Percentiles rank a stretch among this genome's conserved stretches.
These are phyloP conservation scores for Penicillium odoratum DNA, from an alignment of 495 filamentous ascomycete species.

Conservation along the genomic window DNA sequence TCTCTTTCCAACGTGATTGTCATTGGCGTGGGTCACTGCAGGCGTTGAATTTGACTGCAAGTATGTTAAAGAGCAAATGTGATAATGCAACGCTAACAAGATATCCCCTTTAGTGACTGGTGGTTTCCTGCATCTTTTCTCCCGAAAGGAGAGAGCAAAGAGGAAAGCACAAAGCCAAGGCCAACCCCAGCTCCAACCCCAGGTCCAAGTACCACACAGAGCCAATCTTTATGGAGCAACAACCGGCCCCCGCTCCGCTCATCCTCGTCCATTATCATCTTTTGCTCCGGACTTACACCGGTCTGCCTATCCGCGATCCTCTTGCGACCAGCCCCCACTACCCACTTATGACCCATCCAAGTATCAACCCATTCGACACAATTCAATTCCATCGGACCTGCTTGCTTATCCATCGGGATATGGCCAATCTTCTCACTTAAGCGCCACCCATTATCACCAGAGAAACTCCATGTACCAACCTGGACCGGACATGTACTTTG, in stretches of 20 bases:
- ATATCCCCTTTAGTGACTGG: slow-evolving; percentile 22
- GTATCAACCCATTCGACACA: slow-evolving; percentile 28
- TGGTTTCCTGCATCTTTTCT: slow-evolving; percentile 24
- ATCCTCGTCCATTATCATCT: slow-evolving; percentile 31
- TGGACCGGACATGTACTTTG: neutral
- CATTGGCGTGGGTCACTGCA: slow-evolving; percentile 13
- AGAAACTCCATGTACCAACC: slow-evolving; percentile 21
- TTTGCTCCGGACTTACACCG: slow-evolving; percentile 30
- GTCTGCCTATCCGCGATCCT: slow-evolving; percentile 20
- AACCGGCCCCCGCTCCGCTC: slow-evolving; percentile 20
- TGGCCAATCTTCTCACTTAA: slow-evolving; percentile 24
- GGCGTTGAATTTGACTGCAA: slow-evolving; percentile 14
- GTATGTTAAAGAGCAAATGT: slow-evolving; percentile 18
- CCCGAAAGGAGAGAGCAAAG: slow-evolving; percentile 31
- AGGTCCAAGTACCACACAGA: slow-evolving; percentile 20
- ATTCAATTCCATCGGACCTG: slow-evolving; percentile 14
- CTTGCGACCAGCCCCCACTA: slow-evolving; percentile 24
- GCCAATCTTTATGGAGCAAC: slow-evolving; percentile 12
- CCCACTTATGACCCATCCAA: slow-evolving; percentile 37
- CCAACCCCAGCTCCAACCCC: slow-evolving; percentile 1
- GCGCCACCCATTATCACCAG: slow-evolving; percentile 24
- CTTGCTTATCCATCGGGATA: slow-evolving; percentile 8
- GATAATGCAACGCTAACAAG: slow-evolving; percentile 20
- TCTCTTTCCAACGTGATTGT: slow-evolving; percentile 5
- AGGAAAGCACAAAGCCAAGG: slow-evolving; percentile 20